Evolutionary conservation across 345 rosid species (phyloP).

Genomic region (Ricinus communis): DNA sequence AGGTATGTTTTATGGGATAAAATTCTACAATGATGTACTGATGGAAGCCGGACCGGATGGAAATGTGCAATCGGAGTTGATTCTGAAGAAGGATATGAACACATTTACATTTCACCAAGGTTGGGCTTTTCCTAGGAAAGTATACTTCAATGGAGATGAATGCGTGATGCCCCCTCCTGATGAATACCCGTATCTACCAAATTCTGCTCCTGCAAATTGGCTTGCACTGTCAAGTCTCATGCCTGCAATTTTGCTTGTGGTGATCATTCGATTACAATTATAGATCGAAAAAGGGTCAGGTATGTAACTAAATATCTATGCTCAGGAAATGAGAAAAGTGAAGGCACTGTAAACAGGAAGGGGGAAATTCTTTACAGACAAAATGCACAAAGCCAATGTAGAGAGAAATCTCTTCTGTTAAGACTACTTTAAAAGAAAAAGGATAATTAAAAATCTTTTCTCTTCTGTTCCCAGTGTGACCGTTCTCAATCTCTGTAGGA

Average conservation of each 20-base stretch:
- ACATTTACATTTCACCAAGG: conserved; percentile 35
- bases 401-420: too few relatives aligned
- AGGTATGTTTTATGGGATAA: conserved; percentile 40
- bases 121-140: conserved; percentile 42
- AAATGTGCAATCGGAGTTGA: conserved; percentile 41
- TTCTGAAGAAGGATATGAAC: conserved; percentile 31
- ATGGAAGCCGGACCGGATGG: conserved; percentile 39
- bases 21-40: conserved; percentile 33
- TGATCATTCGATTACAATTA: conserved; percentile 9
- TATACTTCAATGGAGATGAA: conserved; percentile 45
- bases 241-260: conserved; percentile 9
- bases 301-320: too few relatives aligned
- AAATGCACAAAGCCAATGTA: too few relatives aligned
- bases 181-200: conserved; percentile 25
- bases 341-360: too few relatives aligned
- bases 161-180: conserved; percentile 39
- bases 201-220: not conserved
- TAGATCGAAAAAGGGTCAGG: not conserved
- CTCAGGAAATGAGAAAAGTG: too few relatives aligned
- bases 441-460: too few relatives aligned
- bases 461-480: too few relatives aligned
- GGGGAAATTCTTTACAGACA: too few relatives aligned
- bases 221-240: not conserved
- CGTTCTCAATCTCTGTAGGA: too few relatives aligned
- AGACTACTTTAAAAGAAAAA: too few relatives aligned